Evolutionary conservation across 2,329 filamentous ascomycete genomes (phyloP).

Genomic region (Pseudopyrenochaeta lycopersici): DNA sequence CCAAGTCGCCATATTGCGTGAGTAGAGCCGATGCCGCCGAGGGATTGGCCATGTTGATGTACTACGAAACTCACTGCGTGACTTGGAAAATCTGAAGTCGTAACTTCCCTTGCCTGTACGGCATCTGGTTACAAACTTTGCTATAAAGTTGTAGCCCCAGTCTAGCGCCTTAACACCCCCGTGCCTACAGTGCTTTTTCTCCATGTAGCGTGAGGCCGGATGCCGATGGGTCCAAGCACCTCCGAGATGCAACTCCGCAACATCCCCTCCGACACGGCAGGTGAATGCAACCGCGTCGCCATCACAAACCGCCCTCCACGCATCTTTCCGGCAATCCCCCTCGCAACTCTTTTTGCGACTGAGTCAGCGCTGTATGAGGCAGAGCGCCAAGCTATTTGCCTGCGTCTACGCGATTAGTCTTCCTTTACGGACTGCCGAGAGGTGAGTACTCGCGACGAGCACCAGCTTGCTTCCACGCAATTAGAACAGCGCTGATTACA

Average conservation of each 20-base stretch:
- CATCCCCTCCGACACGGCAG: slow-evolving; percentile 2
- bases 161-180: too few species aligned
- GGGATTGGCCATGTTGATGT: too few species aligned
- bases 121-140: too few species aligned
- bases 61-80: too few species aligned
- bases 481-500: neutral
- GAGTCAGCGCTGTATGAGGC: slow-evolving; percentile 20
- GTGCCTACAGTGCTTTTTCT: too few species aligned
- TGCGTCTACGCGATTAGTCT: slow-evolving; percentile 3
- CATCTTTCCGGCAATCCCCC: neutral
- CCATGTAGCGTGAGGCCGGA: neutral
- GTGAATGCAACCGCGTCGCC: neutral
- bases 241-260: slow-evolving; percentile 10
- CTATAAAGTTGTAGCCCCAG: too few species aligned
- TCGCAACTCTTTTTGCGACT: neutral
- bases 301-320: neutral
- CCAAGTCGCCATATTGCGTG: slow-evolving; percentile 1
- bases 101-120: too few species aligned
- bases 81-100: too few species aligned
- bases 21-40: neutral
- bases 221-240: slow-evolving; percentile 16
- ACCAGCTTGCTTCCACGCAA: neutral
- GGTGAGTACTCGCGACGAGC: slow-evolving; percentile 12
- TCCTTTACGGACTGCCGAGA: slow-evolving; percentile 3
- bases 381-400: slow-evolving; percentile 4